phyloP scores from a whole-genome alignment of 768 basidiomycete genomes.

The Pisolithus tinctorius region DNA sequence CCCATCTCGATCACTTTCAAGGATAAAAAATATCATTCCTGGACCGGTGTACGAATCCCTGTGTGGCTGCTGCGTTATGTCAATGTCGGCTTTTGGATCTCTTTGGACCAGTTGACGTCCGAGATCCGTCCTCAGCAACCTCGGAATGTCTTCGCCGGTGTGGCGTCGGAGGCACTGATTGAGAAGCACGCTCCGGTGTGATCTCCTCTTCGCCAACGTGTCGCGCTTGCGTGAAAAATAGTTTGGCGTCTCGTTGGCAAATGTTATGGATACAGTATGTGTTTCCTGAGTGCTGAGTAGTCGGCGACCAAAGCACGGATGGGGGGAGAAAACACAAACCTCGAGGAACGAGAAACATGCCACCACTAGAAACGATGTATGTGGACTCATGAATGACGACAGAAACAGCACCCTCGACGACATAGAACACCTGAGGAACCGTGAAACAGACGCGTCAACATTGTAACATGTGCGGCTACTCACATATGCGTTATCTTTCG shows the following conservation, averaged over 20 bases:
- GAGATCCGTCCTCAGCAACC: not conserved
- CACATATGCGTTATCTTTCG: constrained; percentile 93
- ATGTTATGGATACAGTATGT: constrained; percentile 89
- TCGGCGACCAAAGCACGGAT: not conserved
- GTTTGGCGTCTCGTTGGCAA: constrained; percentile 62
- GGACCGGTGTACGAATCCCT: not conserved
- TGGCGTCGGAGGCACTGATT: constrained; percentile 24
- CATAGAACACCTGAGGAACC: constrained; percentile 56
- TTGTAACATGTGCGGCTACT: constrained; percentile 21
- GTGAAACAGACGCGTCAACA: not conserved
- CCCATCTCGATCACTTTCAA: too few relatives aligned
- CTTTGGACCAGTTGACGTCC: constrained; percentile 9
- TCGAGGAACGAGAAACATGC: constrained; percentile 86
- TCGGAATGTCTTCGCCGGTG: constrained; percentile 23
- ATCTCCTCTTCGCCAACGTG: constrained; percentile 33
- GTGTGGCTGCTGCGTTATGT: not conserved
- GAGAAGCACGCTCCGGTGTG: constrained; percentile 18
- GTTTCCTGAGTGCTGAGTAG: constrained; percentile 52
- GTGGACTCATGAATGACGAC: constrained; percentile 77
- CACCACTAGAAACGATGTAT: constrained; percentile 74
- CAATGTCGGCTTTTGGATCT: constrained; percentile 11
- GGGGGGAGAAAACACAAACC: constrained; percentile 41
- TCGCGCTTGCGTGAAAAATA: constrained; percentile 91
- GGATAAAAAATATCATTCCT: too few relatives aligned
- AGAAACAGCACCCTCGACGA: constrained; percentile 84